A percentile compares a stretch with the other conserved stretches of the same genome.
phyloP scores from a whole-genome alignment of 371 early-diverging fungal genomes.

The Catenaria anguillulae region DNA sequence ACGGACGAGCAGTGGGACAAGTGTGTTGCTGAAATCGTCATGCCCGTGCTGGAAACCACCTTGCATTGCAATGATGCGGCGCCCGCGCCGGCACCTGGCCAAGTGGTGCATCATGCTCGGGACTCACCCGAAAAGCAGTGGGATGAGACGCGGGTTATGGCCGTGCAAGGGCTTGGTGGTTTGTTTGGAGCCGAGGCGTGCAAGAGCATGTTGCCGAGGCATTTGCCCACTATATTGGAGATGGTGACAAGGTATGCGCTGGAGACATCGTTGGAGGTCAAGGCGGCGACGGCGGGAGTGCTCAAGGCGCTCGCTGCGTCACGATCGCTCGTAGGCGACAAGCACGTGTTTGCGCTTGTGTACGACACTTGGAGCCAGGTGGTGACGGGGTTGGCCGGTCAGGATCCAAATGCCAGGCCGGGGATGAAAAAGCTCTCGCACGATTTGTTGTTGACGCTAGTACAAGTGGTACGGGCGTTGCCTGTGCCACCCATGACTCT shows the following conservation, averaged over 20 bases:
- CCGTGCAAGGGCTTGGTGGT: slow-evolving; percentile 54
- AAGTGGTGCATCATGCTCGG: slow-evolving; percentile 46
- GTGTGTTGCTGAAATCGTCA: slow-evolving; percentile 72
- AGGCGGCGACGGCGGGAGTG: slow-evolving; percentile 48
- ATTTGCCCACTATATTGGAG: slow-evolving; percentile 46
- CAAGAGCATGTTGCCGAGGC: slow-evolving; percentile 36
- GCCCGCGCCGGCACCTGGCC: slow-evolving; percentile 22
- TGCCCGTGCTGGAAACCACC: slow-evolving; percentile 47
- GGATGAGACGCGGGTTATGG: slow-evolving; percentile 87
- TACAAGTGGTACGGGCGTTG: not conserved
- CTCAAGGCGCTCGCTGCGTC: not conserved
- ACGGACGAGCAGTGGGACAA: slow-evolving; percentile 54
- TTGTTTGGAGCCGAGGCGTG: slow-evolving; percentile 48
- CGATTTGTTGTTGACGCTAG: not conserved
- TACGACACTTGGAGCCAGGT: too few species aligned
- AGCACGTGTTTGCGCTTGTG: too few species aligned
- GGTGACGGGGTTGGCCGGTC: too few species aligned
- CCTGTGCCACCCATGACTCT: not conserved
- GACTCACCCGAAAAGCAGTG: slow-evolving; percentile 74
- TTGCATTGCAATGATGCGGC: not conserved
- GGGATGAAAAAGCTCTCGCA: not conserved
- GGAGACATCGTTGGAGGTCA: slow-evolving; percentile 48
- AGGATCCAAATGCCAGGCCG: too few species aligned
- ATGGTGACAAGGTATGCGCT: slow-evolving; percentile 57
- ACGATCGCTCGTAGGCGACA: not conserved